Conservation (phyloP, 495 filamentous ascomycete genomes). For the Bryoglossum gracile region DNA sequence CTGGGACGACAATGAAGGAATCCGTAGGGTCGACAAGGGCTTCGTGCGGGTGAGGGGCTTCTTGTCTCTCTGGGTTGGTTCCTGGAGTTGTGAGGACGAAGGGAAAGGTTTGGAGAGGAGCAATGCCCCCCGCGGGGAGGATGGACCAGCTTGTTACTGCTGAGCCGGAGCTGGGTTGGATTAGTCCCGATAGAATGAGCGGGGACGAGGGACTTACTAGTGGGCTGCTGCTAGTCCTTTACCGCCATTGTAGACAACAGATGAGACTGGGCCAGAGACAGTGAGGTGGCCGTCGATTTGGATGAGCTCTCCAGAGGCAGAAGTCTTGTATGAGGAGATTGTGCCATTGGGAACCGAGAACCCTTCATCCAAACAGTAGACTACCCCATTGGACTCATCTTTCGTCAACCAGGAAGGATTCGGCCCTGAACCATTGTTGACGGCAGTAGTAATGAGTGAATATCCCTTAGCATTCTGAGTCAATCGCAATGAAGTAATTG, state of each 20-base stretch:
- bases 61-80: conserved; percentile 47
- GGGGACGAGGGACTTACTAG: conserved; percentile 34
- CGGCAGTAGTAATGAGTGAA: conserved; percentile 31
- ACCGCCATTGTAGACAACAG: conserved; percentile 33
- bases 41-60: conserved; percentile 63
- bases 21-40: conserved; percentile 63
- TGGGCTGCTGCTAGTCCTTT: conserved; percentile 38
- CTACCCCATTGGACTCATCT: conserved; percentile 34
- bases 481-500: conserved; percentile 47
- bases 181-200: conserved; percentile 1
- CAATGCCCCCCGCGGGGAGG: conserved; percentile 21
- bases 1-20: conserved; percentile 56
- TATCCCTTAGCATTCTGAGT: conserved; percentile 21
- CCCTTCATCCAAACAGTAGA: conserved; percentile 59
- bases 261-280: conserved; percentile 38
- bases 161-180: conserved; percentile 13
- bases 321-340: conserved; percentile 35
- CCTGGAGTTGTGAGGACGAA: conserved; percentile 46
- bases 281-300: conserved; percentile 28
- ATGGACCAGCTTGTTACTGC: conserved; percentile 18
- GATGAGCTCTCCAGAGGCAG: conserved; percentile 30
- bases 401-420: conserved; percentile 56
- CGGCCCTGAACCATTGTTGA: conserved; percentile 40
- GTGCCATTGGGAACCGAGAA: conserved; percentile 32
- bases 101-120: conserved; percentile 38